Evolutionary conservation across 495 filamentous ascomycete species (phyloP).

Genomic region (Lepraria neglecta): DNA sequence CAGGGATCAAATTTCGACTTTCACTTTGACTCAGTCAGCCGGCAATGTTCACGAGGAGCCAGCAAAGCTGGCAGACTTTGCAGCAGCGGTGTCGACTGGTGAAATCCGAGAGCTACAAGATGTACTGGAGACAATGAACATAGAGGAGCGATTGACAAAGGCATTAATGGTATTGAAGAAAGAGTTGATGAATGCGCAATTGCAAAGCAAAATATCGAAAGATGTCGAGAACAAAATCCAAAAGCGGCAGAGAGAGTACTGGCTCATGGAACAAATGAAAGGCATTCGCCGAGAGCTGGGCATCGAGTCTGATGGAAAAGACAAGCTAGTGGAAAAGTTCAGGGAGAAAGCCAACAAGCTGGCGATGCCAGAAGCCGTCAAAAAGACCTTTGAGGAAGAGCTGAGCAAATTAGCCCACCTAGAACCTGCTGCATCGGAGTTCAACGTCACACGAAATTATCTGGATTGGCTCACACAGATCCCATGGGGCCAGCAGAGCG

Average conservation of each 20-base stretch:
- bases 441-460: conserved; percentile 99
- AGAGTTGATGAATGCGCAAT: conserved; percentile 93
- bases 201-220: conserved; percentile 95
- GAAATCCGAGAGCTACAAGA: conserved; percentile 90
- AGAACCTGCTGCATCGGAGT: conserved; percentile 91
- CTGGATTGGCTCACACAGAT: conserved; percentile 98
- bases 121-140: conserved; percentile 79
- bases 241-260: conserved; percentile 96
- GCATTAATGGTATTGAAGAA: conserved; percentile 90
- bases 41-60: conserved; percentile 94
- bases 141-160: conserved; percentile 85
- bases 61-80: conserved; percentile 91
- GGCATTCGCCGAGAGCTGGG: conserved; percentile 94
- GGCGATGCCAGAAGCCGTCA: conserved; percentile 92
- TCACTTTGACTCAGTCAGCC: conserved; percentile 88
- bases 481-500: conserved; percentile 92
- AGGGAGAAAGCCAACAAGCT: conserved; percentile 90
- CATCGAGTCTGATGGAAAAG: conserved; percentile 94
- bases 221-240: conserved; percentile 97
- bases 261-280: conserved; percentile 99
- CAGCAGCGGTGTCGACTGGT: conserved; percentile 85
- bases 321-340: conserved; percentile 95
- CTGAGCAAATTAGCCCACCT: conserved; percentile 92
- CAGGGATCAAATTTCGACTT: conserved; percentile 93
- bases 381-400: conserved; percentile 97